Base-by-base conservation (phyloP, 2,329 filamentous ascomycete genomes). In the Taxawa tesnikishii region DNA sequence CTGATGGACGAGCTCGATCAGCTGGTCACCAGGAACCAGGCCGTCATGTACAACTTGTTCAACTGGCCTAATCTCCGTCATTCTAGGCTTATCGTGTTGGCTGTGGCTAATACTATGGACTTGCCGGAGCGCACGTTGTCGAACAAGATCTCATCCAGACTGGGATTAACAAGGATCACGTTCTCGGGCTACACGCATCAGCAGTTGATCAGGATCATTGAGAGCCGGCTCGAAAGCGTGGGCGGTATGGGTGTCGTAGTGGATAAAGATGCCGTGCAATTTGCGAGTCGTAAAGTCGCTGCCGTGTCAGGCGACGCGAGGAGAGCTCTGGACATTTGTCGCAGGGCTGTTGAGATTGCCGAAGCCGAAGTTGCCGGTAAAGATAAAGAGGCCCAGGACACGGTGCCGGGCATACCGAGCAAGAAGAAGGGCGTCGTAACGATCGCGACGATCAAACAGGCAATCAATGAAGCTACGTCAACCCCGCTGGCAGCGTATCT, bases 1-100 rank as follows among this genome's bases (percentile, higher is more conserved):
- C 62, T 98, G 31, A 98, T 98, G 90, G 90, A 98, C 49, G 90
- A 98, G 58, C 69, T 98, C 29, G 90, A 98, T 53, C 90, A 98
- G 58, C 72, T 98, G 6, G 92, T 98, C 4, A 98, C 90, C 9
- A 90, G 88, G 51, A 96, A 94, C 49, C 92, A 98, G 55, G 88
- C 83, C n/a, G 90, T 98, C 59, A 98, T 98, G 90, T 98, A 98
- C 63, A 98, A 98, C 57, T 98, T 98, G 58, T 98, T 98, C 70
- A 98, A 98, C 51, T 98, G 90, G 90, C 90, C 90, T 4, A 82
- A 83, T 8, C 66, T 96, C 33, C 74, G 83, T 30, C 87, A 98
- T 56, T 94, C 84, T 33, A 75, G 87, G 29, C 68, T 98, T 27
- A 94, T 98, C 54, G 92, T 98, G 5, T 73, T 98, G 5, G 92